Evolutionary conservation across 352 stramenopile species (phyloP).

Genomic region (Globisporangium nagaii): DNA sequence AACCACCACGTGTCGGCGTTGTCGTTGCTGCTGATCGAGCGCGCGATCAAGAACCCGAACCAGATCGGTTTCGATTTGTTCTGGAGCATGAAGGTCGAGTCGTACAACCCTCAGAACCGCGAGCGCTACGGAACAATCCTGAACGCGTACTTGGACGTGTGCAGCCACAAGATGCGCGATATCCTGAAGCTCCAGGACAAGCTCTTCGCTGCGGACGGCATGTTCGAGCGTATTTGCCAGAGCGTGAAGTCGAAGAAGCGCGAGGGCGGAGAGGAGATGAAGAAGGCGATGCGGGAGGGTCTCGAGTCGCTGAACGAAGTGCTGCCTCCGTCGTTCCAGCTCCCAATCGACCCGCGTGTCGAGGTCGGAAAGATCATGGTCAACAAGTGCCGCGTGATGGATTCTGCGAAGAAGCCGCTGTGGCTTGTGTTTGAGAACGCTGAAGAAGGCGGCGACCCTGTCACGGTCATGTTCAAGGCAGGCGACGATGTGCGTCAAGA

Average conservation of each 20-base stretch:
- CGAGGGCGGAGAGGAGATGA: constrained; percentile 76
- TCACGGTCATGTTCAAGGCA: constrained; percentile 92
- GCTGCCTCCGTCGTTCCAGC: constrained; percentile 80
- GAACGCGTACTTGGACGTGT: constrained; percentile 81
- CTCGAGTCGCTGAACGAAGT: constrained; percentile 81
- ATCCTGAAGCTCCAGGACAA: constrained; percentile 90
- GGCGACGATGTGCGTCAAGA: constrained; percentile 95
- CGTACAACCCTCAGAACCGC: constrained; percentile 72
- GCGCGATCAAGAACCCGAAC: constrained; percentile 85
- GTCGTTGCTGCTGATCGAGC: constrained; percentile 74
- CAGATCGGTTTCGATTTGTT: constrained; percentile 88
- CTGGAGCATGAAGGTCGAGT: constrained; percentile 88
- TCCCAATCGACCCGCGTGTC: constrained; percentile 81
- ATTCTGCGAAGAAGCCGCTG: constrained; percentile 86
- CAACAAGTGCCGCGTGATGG: constrained; percentile 88
- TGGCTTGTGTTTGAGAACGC: constrained; percentile 88
- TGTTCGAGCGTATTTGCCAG: constrained; percentile 80
- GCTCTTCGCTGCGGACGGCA: constrained; percentile 71
- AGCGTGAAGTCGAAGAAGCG: constrained; percentile 82
- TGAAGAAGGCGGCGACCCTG: constrained; percentile 68
- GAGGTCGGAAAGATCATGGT: constrained; percentile 83
- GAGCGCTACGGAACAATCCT: constrained; percentile 79
- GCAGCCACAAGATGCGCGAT: constrained; percentile 88
- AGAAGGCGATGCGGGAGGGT: constrained; percentile 71
- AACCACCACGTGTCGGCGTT: constrained; percentile 79